Evolutionary conservation across 352 stramenopile genomes (phyloP).

Genomic region (Pythium coloratum): DNA sequence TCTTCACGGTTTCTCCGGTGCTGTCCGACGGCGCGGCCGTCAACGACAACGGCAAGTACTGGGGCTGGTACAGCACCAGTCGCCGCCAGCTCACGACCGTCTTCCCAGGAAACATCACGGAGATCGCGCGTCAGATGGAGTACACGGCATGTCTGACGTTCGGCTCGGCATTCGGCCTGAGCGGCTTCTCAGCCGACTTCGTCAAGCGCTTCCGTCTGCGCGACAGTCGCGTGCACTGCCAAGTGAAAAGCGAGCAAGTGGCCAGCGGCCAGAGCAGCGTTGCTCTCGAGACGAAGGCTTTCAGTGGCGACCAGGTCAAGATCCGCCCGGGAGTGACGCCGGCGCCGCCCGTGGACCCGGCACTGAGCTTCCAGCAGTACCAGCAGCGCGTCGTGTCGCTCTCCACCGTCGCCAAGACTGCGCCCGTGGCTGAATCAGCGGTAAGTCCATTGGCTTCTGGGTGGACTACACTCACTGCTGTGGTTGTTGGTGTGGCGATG

Average conservation of each 20-base stretch:
- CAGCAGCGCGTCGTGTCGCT: neutral
- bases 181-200: neutral
- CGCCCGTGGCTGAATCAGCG: neutral
- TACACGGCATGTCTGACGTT: conserved; percentile 8
- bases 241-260: neutral
- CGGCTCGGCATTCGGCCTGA: conserved; percentile 1
- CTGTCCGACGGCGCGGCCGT: neutral
- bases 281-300: neutral
- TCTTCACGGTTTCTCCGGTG: neutral
- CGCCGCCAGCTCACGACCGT: conserved; percentile 3
- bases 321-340: conserved; percentile 6
- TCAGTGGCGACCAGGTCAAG: conserved; percentile 3
- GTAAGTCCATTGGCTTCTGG: neutral
- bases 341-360: neutral
- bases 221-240: neutral
- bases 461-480: neutral
- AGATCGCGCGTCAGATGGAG: conserved; percentile 9
- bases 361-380: neutral
- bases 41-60: conserved; percentile 8
- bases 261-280: neutral
- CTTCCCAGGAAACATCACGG: conserved; percentile 10
- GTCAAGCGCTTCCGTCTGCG: conserved; percentile 1
- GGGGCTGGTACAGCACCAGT: conserved; percentile 8
- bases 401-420: neutral
- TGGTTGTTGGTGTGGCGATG: neutral